phyloP scores from a whole-genome alignment of 352 stramenopile genomes.

The Phytopythium mirpurense region DNA sequence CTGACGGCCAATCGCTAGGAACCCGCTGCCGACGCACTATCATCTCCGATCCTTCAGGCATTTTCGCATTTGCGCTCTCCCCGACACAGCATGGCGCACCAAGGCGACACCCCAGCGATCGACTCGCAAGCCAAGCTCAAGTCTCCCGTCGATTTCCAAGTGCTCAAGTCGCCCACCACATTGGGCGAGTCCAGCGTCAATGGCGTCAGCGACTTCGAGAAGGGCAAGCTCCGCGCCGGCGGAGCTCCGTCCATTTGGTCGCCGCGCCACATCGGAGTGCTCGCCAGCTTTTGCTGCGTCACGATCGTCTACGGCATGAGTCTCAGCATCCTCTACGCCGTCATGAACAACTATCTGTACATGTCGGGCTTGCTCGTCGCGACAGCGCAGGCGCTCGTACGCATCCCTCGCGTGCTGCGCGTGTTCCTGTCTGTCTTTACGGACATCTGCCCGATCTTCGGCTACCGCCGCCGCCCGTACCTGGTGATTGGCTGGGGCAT shows the following conservation, averaged over 20 bases:
- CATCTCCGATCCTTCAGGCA: no score
- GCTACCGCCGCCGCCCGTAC: constrained; percentile 77
- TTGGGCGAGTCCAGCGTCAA: constrained; percentile 4
- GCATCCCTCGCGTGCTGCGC: constrained; percentile 35
- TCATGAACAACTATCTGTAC: constrained; percentile 55
- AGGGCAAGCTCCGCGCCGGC: constrained; percentile 16
- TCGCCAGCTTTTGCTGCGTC: constrained; percentile 27
- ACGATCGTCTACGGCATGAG: constrained; percentile 34
- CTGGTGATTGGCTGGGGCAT: constrained; percentile 59
- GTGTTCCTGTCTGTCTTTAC: constrained; percentile 62
- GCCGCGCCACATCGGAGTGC: constrained; percentile 24
- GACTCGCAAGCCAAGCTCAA: constrained; percentile 5
- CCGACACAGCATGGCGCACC: constrained; percentile 9
- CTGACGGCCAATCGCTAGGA: no score
- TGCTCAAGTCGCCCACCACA: constrained; percentile 12
- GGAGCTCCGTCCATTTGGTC: constrained; percentile 30
- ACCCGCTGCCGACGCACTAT: no score
- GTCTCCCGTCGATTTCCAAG: constrained; percentile 12
- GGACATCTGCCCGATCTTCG: constrained; percentile 78
- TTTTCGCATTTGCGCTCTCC: constrained; percentile 3
- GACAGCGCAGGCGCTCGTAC: constrained; percentile 39
- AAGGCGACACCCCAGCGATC: constrained; percentile 7
- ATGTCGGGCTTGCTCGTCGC: constrained; percentile 29
- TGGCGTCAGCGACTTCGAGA: constrained; percentile 13
- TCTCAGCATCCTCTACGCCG: constrained; percentile 31